Conservation (phyloP, 768 basidiomycete species). For the Phylloporus sp. region DNA sequence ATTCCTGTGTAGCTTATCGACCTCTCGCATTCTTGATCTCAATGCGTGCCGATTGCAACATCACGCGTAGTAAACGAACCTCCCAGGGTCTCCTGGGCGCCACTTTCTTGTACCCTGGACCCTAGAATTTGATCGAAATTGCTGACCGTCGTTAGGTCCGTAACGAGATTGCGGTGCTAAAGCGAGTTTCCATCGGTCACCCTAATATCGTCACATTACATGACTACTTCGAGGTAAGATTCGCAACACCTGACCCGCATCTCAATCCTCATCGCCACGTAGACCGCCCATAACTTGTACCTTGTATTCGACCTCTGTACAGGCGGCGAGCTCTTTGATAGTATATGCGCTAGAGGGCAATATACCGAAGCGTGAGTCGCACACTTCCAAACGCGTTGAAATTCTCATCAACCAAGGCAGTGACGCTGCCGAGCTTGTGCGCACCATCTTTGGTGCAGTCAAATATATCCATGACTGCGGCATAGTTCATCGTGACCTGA, state of each 20-base stretch:
- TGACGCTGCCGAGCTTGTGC: constrained; percentile 84
- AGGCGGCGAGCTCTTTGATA: constrained; percentile 97
- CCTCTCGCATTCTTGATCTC: constrained; percentile 5
- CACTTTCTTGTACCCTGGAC: constrained; percentile 11
- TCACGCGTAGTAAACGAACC: background rate
- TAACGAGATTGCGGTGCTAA: constrained; percentile 95
- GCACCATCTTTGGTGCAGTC: constrained; percentile 82
- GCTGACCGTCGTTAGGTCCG: constrained; percentile 57
- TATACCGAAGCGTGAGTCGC: constrained; percentile 83
- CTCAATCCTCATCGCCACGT: background rate
- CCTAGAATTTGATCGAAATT: constrained; percentile 4
- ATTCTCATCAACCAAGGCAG: constrained; percentile 39
- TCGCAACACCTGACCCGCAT: background rate
- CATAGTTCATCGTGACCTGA: constrained; percentile 95
- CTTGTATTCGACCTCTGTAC: constrained; percentile 96
- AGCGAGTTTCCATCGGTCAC: constrained; percentile 87
- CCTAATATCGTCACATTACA: constrained; percentile 88
- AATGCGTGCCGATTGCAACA: constrained; percentile 13
- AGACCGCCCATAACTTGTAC: constrained; percentile 92
- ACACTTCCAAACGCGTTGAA: background rate
- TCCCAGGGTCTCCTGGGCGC: background rate
- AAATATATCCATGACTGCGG: constrained; percentile 87
- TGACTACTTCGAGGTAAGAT: constrained; percentile 86
- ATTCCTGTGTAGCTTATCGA: constrained; percentile 4
- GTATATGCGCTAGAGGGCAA: constrained; percentile 95